phyloP scores from a whole-genome alignment of 768 basidiomycete genomes.

The Pleurotus pulmonarius region DNA sequence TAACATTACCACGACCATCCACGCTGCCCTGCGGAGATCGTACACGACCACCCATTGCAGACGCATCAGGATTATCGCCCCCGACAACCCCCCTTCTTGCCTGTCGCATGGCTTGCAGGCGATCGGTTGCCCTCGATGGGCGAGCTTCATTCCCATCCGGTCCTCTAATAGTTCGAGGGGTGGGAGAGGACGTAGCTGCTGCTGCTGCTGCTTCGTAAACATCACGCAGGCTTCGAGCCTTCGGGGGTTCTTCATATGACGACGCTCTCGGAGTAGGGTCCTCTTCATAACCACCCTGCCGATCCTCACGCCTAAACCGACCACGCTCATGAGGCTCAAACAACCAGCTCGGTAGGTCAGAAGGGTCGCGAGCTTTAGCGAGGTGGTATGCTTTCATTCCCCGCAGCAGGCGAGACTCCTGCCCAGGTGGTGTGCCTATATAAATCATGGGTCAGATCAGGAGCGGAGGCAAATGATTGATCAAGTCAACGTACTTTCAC shows the following conservation, averaged over 20 bases:
- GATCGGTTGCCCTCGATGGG: conserved; percentile 38
- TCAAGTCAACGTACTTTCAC: conserved; percentile 36
- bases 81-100: conserved; percentile 32
- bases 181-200: conserved; percentile 10
- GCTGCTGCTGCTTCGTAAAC: conserved; percentile 31
- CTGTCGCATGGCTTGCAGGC: conserved; percentile 48
- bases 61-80: conserved; percentile 1
- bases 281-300: conserved; percentile 12
- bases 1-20: background rate
- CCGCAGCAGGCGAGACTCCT: conserved; percentile 57
- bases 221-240: conserved; percentile 29
- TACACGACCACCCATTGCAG: background rate
- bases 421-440: conserved; percentile 47
- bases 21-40: background rate
- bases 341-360: conserved; percentile 65
- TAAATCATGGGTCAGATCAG: no score
- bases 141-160: conserved; percentile 11
- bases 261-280: conserved; percentile 9
- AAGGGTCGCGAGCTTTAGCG: conserved; percentile 49
- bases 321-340: conserved; percentile 56
- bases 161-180: background rate
- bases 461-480: background rate
- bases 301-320: conserved; percentile 11
- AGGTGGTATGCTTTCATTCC: conserved; percentile 69
- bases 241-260: conserved; percentile 13